Base-by-base conservation (phyloP, 2,329 filamentous ascomycete genomes). In the Ceratocystis alfenasii region DNA sequence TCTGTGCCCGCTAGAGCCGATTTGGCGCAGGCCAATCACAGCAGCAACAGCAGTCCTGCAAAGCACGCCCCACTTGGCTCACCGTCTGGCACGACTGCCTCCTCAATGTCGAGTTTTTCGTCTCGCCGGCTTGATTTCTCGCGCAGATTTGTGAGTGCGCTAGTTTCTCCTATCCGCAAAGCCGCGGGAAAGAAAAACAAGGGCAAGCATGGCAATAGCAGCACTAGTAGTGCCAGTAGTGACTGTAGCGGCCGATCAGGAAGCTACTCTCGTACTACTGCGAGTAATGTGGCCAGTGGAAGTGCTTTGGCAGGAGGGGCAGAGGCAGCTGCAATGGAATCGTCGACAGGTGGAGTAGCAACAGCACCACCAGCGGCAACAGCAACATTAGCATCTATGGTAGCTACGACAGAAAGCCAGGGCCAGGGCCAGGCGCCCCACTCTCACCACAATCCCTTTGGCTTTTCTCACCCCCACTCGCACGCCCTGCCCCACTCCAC, bases 121-220 rank as follows among this genome's bases (percentile, higher is more conserved):
- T 57, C 53, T 30, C 53, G 53, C 15, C 53, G 53, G n/a, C 53
- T 57, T 12, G 60, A 62, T 12, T 66, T 66, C 45, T 66, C 64
- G 1, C 61, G 48, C 12, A 20, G 64, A 5, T 57, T 66, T 5
- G 64, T 66, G 6, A 66, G 46, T 62, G 64, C 64, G 6, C 28
- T 66, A 12, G 64, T 66, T n/a, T 30, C 55, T 20, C 64, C 64
- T 1, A 66, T 66, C 25, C 25, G 59, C 17, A 50, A 61, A 30
- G 64, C 22, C 6, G 33, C 64, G 6, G 64, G 64, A 20, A 45
- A 20, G 45, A 30, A 36, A n/a, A 15, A 28, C 62, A 30, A 53
- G 5, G 3, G 15, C 45, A 64, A 64, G 46, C 20, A 28, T 15
- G 33, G 12, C 45, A 22, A 41, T 6, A 28, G 22, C n/a, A 28